These are phyloP conservation scores for Aspergillus sp. DNA, from an alignment of 2,329 filamentous ascomycete genomes.

Conservation along the genomic window DNA sequence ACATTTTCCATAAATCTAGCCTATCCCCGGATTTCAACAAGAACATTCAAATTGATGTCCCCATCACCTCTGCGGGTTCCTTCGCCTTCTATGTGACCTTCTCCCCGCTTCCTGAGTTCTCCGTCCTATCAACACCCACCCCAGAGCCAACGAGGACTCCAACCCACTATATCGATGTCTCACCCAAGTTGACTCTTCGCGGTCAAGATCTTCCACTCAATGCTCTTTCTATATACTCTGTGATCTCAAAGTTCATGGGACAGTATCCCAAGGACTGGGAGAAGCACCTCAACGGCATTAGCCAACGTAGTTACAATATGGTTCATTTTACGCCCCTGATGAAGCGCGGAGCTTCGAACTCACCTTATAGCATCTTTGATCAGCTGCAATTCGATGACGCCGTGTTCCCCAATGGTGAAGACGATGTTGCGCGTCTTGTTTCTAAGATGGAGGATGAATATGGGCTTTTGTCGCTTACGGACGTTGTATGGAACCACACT, in stretches of 20 bases:
- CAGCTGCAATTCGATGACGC: conserved; percentile 82
- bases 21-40: conserved; percentile 90
- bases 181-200: conserved; percentile 74
- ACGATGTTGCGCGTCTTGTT: conserved; percentile 76
- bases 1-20: conserved; percentile 43
- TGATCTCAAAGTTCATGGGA: conserved; percentile 98
- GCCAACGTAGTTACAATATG: conserved; percentile 95
- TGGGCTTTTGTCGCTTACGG: conserved; percentile 82
- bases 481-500: conserved; percentile 98
- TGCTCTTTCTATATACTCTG: conserved; percentile 86
- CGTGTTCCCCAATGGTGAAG: conserved; percentile 81
- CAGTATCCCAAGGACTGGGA: conserved; percentile 89
- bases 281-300: conserved; percentile 82
- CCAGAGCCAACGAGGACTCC: conserved; percentile 67
- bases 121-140: conserved; percentile 55
- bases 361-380: conserved; percentile 94
- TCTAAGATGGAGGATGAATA: conserved; percentile 80
- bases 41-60: conserved; percentile 84
- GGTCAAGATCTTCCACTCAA: conserved; percentile 76
- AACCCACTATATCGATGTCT: conserved; percentile 90
- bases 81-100: conserved; percentile 96
- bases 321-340: conserved; percentile 96
- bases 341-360: conserved; percentile 85
- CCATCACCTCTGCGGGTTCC: conserved; percentile 78
- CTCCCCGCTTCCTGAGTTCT: conserved; percentile 78